A percentile compares a stretch with the other conserved stretches of the same genome.
These are phyloP conservation scores for Pythium dissimile DNA, from an alignment of 352 stramenopile species.

Conservation along the genomic window DNA sequence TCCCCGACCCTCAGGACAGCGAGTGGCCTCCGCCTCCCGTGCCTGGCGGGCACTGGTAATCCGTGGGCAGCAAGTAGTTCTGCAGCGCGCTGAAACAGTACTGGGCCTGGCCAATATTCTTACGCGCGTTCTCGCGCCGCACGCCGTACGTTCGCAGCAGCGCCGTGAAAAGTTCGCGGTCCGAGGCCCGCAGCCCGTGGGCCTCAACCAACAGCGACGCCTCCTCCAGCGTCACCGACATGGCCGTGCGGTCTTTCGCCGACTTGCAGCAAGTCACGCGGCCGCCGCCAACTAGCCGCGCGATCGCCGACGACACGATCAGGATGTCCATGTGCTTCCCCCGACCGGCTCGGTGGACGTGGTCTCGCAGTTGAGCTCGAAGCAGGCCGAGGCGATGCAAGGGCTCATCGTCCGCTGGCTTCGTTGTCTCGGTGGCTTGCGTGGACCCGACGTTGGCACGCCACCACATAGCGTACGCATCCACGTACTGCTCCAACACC, in stretches of 20 bases:
- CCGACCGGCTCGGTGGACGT: conserved; percentile 30
- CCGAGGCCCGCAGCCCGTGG: conserved; percentile 48
- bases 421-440: conserved; percentile 26
- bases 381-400: conserved; percentile 10
- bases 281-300: conserved; percentile 81
- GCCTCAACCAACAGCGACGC: conserved; percentile 58
- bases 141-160: conserved; percentile 74
- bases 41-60: conserved; percentile 79
- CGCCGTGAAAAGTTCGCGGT: conserved; percentile 56
- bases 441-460: conserved; percentile 33
- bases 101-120: conserved; percentile 84
- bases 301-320: conserved; percentile 67
- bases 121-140: conserved; percentile 79
- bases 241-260: conserved; percentile 96
- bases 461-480: conserved; percentile 34
- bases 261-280: conserved; percentile 96
- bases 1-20: conserved; percentile 39
- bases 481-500: conserved; percentile 54
- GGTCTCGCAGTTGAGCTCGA: conserved; percentile 13
- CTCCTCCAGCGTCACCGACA: conserved; percentile 96
- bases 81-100: conserved; percentile 82
- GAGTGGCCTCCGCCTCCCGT: conserved; percentile 64
- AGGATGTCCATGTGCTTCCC: conserved; percentile 83
- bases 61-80: conserved; percentile 76
- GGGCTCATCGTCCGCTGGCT: conserved; percentile 23